phyloP scores from a whole-genome alignment of 139 green algal genomes.

The Coccomyxa sp. region DNA sequence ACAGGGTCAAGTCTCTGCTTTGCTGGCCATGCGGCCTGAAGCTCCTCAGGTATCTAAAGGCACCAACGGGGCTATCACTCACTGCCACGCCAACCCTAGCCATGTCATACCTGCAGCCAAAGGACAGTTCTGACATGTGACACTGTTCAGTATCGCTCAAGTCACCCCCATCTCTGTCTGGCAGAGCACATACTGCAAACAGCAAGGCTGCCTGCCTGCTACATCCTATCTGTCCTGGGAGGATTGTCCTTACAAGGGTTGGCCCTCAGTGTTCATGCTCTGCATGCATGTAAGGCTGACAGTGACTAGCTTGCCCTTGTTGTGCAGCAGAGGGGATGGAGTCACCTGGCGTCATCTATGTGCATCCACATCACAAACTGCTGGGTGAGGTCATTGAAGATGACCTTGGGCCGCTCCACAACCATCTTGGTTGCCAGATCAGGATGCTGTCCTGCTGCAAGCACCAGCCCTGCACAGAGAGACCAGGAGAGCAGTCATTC shows the following conservation, averaged over 20 bases:
- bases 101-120: constrained; percentile 30
- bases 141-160: too few relatives aligned
- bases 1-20: constrained; percentile 46
- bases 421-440: constrained; percentile 32
- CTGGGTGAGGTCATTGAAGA: constrained; percentile 3
- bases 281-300: too few relatives aligned
- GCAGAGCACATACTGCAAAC: too few relatives aligned
- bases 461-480: constrained; percentile 21
- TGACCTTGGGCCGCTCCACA: constrained; percentile 39
- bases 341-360: constrained; percentile 26
- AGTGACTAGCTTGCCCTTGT: too few relatives aligned
- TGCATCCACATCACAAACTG: constrained; percentile 50
- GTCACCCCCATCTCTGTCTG: too few relatives aligned
- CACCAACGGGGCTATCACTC: constrained; percentile 17
- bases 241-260: too few relatives aligned
- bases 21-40: constrained; percentile 29
- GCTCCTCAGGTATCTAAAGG: constrained; percentile 39
- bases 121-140: too few relatives aligned
- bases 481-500: background rate
- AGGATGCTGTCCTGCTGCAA: constrained; percentile 15
- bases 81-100: constrained; percentile 32
- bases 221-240: too few relatives aligned
- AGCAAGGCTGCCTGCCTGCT: too few relatives aligned
- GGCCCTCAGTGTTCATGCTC: too few relatives aligned
- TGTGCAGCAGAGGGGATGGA: too few relatives aligned